Conservation (phyloP, 129 eudicot species). For the Flaveria ramosissima region DNA sequence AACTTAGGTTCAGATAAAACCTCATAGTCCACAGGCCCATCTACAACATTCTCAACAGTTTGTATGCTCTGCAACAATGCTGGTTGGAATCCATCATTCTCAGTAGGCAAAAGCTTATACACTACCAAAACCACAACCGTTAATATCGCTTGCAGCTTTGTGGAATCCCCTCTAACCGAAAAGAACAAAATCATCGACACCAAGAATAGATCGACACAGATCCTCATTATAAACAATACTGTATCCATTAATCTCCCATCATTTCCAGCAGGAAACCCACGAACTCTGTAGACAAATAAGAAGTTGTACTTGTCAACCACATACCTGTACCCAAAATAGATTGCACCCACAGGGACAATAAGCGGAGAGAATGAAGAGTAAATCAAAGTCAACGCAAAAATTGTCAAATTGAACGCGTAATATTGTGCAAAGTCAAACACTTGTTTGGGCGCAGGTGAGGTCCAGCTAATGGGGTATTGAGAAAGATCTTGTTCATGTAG, state of each 20-base stretch:
- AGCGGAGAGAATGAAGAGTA: constrained; percentile 92
- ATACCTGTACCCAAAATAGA: constrained; percentile 91
- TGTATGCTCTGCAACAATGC: constrained; percentile 78
- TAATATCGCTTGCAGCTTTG: constrained; percentile 93
- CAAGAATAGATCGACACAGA: constrained; percentile 86
- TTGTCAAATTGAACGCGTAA: constrained; percentile 92
- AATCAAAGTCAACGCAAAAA: constrained; percentile 87
- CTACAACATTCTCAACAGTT: constrained; percentile 73
- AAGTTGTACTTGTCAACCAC: constrained; percentile 97
- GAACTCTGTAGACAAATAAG: constrained; percentile 86
- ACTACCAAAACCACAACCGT: constrained; percentile 71
- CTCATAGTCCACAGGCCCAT: constrained; percentile 91
- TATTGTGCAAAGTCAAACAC: constrained; percentile 95
- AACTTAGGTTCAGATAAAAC: constrained; percentile 81
- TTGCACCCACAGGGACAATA: constrained; percentile 91
- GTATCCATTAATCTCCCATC: constrained; percentile 97
- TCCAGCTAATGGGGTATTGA: constrained; percentile 86
- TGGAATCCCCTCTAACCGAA: constrained; percentile 83
- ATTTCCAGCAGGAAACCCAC: constrained; percentile 97
- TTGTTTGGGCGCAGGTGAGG: constrained; percentile 95
- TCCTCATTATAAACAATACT: constrained; percentile 79
- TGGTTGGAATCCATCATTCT: constrained; percentile 69
- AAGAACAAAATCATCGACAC: constrained; percentile 85
- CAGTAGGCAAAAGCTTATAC: constrained; percentile 80
- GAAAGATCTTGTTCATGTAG: constrained; percentile 69